These are phyloP conservation scores for Capronia epimyces DNA, from an alignment of 2,329 filamentous ascomycete genomes.

Conservation along the genomic window DNA sequence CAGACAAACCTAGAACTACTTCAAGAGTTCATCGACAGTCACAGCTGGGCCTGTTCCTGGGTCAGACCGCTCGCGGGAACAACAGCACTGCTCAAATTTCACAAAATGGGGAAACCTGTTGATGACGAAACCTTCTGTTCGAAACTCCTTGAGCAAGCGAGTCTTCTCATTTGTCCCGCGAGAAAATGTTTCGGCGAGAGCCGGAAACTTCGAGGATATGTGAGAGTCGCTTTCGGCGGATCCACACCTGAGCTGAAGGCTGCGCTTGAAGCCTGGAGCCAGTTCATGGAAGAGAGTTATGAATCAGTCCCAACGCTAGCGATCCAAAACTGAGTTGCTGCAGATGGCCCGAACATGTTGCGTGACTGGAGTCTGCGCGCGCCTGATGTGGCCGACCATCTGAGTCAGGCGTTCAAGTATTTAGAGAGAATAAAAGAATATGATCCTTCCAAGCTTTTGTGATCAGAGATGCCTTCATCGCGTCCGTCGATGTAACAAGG, in stretches of 20 bases:
- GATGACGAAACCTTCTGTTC: slow-evolving; percentile 69
- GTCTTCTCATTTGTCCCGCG: slow-evolving; percentile 70
- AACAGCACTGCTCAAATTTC: slow-evolving; percentile 70
- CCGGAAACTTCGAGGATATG: slow-evolving; percentile 65
- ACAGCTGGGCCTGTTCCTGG: slow-evolving; percentile 63
- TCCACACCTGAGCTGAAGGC: slow-evolving; percentile 63
- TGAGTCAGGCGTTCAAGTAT: not conserved
- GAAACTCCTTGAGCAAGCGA: slow-evolving; percentile 61
- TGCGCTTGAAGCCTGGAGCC: slow-evolving; percentile 53
- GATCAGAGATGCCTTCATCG: slow-evolving; percentile 76
- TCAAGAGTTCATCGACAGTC: slow-evolving; percentile 61
- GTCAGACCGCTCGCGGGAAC: slow-evolving; percentile 71
- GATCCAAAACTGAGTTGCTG: not conserved
- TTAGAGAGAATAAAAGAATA: not conserved
- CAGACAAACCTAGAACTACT: slow-evolving; percentile 62
- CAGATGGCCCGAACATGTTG: not conserved
- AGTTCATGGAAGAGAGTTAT: slow-evolving; percentile 53
- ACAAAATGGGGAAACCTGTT: slow-evolving; percentile 55
- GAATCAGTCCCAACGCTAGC: slow-evolving; percentile 43
- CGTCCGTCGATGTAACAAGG: slow-evolving; percentile 98
- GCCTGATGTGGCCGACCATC: not conserved
- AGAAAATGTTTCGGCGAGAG: slow-evolving; percentile 64
- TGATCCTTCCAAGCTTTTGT: slow-evolving; percentile 51
- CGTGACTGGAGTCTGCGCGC: not conserved
- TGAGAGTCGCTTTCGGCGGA: slow-evolving; percentile 71